Conservation (phyloP, 2,329 filamentous ascomycete genomes). For the Fusarium mexicanum region DNA sequence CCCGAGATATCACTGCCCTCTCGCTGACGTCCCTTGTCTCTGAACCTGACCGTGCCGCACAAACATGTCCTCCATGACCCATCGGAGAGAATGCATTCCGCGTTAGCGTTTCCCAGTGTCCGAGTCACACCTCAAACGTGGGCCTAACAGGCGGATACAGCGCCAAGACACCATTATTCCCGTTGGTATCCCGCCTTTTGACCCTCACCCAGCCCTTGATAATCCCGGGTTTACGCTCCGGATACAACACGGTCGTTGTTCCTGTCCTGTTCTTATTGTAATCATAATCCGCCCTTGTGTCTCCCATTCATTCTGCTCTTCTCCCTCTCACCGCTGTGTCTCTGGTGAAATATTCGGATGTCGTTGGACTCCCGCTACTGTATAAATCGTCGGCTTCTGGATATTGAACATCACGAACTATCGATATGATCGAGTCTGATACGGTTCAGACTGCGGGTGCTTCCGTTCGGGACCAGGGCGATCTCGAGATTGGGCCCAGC, state of each 20-base stretch:
- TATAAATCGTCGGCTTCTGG: neutral
- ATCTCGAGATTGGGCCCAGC: slow-evolving; percentile 33
- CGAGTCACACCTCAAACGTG: slow-evolving; percentile 27
- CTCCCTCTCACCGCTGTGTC: neutral
- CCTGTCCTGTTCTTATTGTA: slow-evolving; percentile 6
- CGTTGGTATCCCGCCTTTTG: slow-evolving; percentile 38
- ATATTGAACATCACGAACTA: neutral
- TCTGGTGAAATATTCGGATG: neutral
- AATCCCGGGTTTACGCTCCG: slow-evolving; percentile 36
- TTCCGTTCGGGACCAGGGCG: slow-evolving; percentile 4
- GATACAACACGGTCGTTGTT: slow-evolving; percentile 17
- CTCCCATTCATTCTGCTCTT: neutral
- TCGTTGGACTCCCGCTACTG: neutral
- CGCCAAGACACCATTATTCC: slow-evolving; percentile 38
- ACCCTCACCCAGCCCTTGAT: slow-evolving; percentile 34
- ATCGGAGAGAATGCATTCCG: slow-evolving; percentile 7
- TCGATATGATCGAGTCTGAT: slow-evolving; percentile 25
- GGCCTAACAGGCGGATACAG: slow-evolving; percentile 33
- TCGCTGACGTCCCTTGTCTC: neutral
- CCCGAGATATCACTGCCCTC: neutral
- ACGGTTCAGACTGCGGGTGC: slow-evolving; percentile 3
- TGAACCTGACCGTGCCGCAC: slow-evolving; percentile 23
- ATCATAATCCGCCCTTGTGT: slow-evolving; percentile 4
- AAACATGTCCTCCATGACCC: slow-evolving; percentile 11
- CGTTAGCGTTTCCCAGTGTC: slow-evolving; percentile 33